Evolutionary conservation across 495 filamentous ascomycete genomes (phyloP), one percentile per base, ranked within the genome.

Genomic region (Annulohypoxylon bovei): DNA sequence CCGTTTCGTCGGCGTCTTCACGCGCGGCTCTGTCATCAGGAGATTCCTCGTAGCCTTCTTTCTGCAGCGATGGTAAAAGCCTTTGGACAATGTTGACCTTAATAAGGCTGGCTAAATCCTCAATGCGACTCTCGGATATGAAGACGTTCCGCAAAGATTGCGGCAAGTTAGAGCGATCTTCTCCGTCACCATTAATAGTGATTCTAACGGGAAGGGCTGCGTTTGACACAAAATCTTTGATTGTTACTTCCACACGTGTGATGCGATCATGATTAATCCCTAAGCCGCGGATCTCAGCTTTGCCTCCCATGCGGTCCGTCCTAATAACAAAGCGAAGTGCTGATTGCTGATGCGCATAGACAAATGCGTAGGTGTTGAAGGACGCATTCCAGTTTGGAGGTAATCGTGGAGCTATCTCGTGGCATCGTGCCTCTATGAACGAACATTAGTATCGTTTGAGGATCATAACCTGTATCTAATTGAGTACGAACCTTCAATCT

Each of bases 321-420:
- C 93, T 94, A 55, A 98, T 73, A 9, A 98, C 82, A 75, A 90
- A 98, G 66, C 91, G 85, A 84, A 95, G 92, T 12, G 94, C 88
- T 0, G 93, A 96, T 77, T 98, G 93, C n/a, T 87, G 80, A 74
- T 97, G 96, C 1, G 89, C 87, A 81, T 98, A 99, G 57, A 95
- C 88, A 79, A 99, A 96, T 52, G 90, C 85, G 78, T 90, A 91
- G 9, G 85, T 87, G 69, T 82, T 83, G 65, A 85, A 85, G 20
- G 82, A 82, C 35, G 86, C 80, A 78, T 97, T 97, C 94, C 94
- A 97, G 82, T 89, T 84, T 16, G 84, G 20, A 3, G 92, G 91
- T 7, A 99, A 86, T n/a, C 89, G 84, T 49, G 86, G 86, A 12
- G 81, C 82, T 22, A 84, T 67, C 54, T 75, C 55, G 9, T 71